Conservation (phyloP, 305 asterid species). For the Caryopteris hybrid region DNA sequence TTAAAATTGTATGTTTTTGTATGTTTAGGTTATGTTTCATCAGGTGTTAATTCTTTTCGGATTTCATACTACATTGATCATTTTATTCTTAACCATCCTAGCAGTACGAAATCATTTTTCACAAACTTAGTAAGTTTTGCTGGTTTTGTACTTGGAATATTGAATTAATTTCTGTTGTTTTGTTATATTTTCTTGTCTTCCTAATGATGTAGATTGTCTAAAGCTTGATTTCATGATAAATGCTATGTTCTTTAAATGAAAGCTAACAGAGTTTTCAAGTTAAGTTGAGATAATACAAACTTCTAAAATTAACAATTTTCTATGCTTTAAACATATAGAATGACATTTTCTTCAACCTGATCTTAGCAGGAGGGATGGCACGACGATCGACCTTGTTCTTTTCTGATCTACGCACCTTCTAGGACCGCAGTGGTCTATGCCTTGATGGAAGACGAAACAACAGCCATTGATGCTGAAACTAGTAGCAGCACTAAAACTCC, state of each 20-base stretch:
- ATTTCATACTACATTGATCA: too few relatives aligned
- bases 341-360: slow-evolving; percentile 1
- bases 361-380: slow-evolving; percentile 61
- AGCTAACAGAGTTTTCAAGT: too few relatives aligned
- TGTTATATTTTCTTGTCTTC: background rate
- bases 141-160: background rate
- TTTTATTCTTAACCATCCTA: background rate
- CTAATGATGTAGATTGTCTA: too few relatives aligned
- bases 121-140: background rate
- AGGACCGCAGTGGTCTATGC: slow-evolving; percentile 92
- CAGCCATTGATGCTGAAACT: slow-evolving; percentile 21
- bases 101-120: background rate
- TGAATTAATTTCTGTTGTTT: background rate
- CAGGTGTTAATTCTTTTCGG: too few relatives aligned
- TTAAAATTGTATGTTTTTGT: too few relatives aligned
- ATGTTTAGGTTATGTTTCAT: too few relatives aligned
- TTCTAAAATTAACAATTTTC: background rate
- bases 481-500: background rate
- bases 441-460: slow-evolving; percentile 31
- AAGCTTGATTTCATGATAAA: too few relatives aligned
- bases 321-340: background rate
- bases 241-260: too few relatives aligned
- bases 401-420: slow-evolving; percentile 74
- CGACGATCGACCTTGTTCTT: slow-evolving; percentile 78
- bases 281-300: too few relatives aligned